Base-by-base conservation (phyloP, 768 basidiomycete genomes). In the Tylopilus plumbeoviolaceoides region DNA sequence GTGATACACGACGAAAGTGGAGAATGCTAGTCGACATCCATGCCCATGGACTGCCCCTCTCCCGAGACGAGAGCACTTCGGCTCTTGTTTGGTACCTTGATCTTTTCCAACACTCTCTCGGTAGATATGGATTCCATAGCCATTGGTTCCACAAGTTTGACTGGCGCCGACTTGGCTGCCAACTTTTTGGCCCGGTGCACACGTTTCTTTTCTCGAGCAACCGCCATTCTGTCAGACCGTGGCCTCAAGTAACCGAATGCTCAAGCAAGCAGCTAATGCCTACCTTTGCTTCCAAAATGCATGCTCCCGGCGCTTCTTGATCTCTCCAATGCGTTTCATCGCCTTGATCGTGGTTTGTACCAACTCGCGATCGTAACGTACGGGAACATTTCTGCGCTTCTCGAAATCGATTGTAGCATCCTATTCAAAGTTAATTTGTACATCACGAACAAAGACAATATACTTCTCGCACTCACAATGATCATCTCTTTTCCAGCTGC, bases 401-500 rank as follows among this genome's bases (percentile, higher is more conserved):
- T 99, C 97, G 70, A 99, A 99, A 64, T 95, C 94, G 68, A 98
- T 93, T 4, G 95, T 98, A 2, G 94, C 90, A 74, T 99, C 97
- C 95, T 98, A 44, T 46, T 8, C 15, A 25, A 53, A 2, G 30
- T 30, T 11, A 7, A 8, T 28, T 5, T 28, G 8, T 33, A 38
- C n/a, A 48, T 12, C 47, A 49, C 11, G 28, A 9, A 42, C 6
- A 28, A 5, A 25, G 27, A 54, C 38, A 6, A 4, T 21, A 14
- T 25, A 35, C 12, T n/a, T 49, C 14, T 73, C 5, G 27, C 15
- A 25, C 89, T 68, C 66, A 95, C 95, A 64, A 99, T 89, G 5
- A 91, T 95, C 97, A 99, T 99, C 75, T 99, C 97, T 75, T 98
- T 99, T 48, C 97, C 97, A 47, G 95, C 91, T 18, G 97, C 94